Evolutionary conservation across 805 yeast genomes (phyloP), one percentile per base, ranked within the genome.

Genomic region (Yamadazyma sp.): DNA sequence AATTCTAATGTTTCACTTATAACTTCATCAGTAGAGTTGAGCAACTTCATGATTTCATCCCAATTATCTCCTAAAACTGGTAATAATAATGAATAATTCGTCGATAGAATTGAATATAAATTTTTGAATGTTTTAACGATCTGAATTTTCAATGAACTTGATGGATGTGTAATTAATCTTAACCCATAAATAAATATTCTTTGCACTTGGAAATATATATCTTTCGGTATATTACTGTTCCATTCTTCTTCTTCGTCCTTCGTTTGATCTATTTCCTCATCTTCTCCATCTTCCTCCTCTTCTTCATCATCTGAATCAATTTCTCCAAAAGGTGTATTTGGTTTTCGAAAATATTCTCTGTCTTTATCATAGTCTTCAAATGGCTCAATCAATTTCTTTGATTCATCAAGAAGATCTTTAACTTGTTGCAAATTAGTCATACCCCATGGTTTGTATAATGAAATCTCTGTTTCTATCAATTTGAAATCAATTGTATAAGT

Each of bases 161-260:
- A 81, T 1, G 76, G 74, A 47, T 85, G 93, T 2, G 86, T 78
- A 23, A 86, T 58, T 22, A 76, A 66, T 39, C 86, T 63, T 35
- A 85, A 83, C 5, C 91, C 82, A 52, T 87, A 86, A 5, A 67
- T 72, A 35, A 78, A 65, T 3, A 91, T 78, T 36, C 76, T 75
- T 28, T 78, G 75, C 1, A 85, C 58, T 2, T 80, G 60, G 25
- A 58, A 53, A 54, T 86, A 91, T 0, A 82, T 61, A 2, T 69
- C 60, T 26, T 71, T 62, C 0, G 94, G 84, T 0, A 89, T 62
- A 0, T 80, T 78, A 0, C 91, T 81, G 0, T 52, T 45, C 96
- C 96, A 88, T 21, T 24, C 27, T 21, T 47, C 48, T 14, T 46
- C 49, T 7, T 37, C 42, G n/a, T n/a, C n/a, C 14, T 28, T 18